Conservation (phyloP, 805 yeast genomes). For the Myxozyma neglecta region DNA sequence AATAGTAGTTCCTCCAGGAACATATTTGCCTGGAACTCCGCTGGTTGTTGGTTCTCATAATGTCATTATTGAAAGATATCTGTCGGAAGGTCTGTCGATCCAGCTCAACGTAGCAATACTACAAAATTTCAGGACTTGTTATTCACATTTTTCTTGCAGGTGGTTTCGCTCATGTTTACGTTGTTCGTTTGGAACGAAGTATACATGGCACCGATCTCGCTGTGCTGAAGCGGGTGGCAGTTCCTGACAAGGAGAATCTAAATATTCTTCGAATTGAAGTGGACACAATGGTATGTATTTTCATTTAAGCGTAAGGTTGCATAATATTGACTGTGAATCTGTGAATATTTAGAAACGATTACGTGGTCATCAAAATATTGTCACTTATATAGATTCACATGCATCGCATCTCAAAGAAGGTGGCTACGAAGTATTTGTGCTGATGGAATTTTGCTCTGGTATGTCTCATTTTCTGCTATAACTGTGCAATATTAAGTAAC, state of each 20-base stretch:
- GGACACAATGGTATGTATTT: slow-evolving; percentile 69
- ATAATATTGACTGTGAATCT: no score
- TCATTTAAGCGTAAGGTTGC: background rate
- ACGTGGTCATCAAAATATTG: slow-evolving; percentile 74
- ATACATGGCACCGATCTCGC: slow-evolving; percentile 57
- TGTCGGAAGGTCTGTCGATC: slow-evolving; percentile 62
- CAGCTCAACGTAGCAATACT: background rate
- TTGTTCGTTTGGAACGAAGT: slow-evolving; percentile 66
- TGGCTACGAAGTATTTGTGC: slow-evolving; percentile 80
- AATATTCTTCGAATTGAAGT: slow-evolving; percentile 89
- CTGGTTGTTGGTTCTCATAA: slow-evolving; percentile 82
- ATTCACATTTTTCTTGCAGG: slow-evolving; percentile 40
- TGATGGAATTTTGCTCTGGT: slow-evolving; percentile 92
- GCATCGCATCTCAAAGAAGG: slow-evolving; percentile 65
- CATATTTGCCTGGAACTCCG: slow-evolving; percentile 72
- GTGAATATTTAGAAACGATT: slow-evolving; percentile 53
- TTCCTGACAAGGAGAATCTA: slow-evolving; percentile 83
- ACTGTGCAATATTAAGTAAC: background rate
- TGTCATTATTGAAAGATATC: slow-evolving; percentile 64
- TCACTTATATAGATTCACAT: slow-evolving; percentile 90
- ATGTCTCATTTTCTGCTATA: background rate
- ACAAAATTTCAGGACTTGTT: background rate
- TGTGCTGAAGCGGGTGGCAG: slow-evolving; percentile 91
- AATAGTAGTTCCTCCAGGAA: slow-evolving; percentile 26
- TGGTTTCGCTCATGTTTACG: slow-evolving; percentile 94